phyloP scores from a whole-genome alignment of 352 stramenopile genomes.

The Proteromonas lacertae region DNA sequence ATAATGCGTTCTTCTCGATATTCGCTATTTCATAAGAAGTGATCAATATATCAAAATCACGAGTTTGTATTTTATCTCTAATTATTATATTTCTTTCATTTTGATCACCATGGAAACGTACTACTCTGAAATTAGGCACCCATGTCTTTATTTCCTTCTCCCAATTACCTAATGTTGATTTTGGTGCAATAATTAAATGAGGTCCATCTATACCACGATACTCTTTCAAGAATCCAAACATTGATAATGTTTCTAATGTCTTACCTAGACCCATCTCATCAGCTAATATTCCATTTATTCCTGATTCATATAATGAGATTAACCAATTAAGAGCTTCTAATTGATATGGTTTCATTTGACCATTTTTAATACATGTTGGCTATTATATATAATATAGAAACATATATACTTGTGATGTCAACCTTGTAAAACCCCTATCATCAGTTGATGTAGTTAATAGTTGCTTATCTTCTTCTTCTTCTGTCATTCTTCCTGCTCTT shows the following conservation, averaged over 20 bases:
- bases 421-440: too few relatives aligned
- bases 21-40: constrained; percentile 63
- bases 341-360: constrained; percentile 67
- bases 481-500: too few relatives aligned
- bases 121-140: constrained; percentile 58
- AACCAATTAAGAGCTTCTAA: constrained; percentile 91
- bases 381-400: too few relatives aligned
- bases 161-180: constrained; percentile 94
- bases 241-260: constrained; percentile 35
- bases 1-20: not conserved
- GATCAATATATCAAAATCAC: constrained; percentile 53
- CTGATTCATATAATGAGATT: constrained; percentile 55
- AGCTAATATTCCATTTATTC: too few relatives aligned
- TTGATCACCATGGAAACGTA: constrained; percentile 63
- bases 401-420: too few relatives aligned
- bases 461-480: too few relatives aligned
- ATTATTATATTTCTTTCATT: constrained; percentile 14
- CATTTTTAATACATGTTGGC: constrained; percentile 45
- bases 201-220: constrained; percentile 46
- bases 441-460: too few relatives aligned
- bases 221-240: constrained; percentile 10
- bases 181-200: constrained; percentile 87
- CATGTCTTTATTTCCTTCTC: constrained; percentile 79
- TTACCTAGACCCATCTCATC: constrained; percentile 27
- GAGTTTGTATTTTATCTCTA: constrained; percentile 1